Percentiles rank a stretch among this genome's conserved stretches.
These are phyloP conservation scores for Quercus lobata DNA, from an alignment of 331 rosid genomes.

Conservation along the genomic window DNA sequence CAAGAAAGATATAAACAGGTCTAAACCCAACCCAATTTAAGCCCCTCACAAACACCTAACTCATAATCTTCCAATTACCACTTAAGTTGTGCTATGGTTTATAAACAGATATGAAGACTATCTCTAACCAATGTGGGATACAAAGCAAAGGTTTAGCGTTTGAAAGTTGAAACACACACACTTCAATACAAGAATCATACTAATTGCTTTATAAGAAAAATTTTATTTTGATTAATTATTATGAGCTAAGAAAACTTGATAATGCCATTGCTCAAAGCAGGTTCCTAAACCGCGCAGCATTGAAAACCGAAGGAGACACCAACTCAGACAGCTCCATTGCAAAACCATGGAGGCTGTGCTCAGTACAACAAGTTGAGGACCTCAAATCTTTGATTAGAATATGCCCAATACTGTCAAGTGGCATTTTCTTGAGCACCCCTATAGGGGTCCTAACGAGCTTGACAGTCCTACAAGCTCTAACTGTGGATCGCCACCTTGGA, in stretches of 20 bases:
- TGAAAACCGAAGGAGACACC: constrained; percentile 40
- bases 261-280: constrained; percentile 22
- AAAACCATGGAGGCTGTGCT: constrained; percentile 61
- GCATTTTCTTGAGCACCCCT: constrained; percentile 45
- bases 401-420: constrained; percentile 43
- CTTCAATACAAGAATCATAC: too few relatives aligned
- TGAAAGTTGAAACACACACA: too few relatives aligned
- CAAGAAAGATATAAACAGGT: too few relatives aligned
- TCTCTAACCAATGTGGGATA: too few relatives aligned
- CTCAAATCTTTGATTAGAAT: constrained; percentile 44
- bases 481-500: constrained; percentile 55
- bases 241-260: neutral
- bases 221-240: too few relatives aligned
- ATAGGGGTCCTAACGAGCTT: constrained; percentile 42
- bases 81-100: too few relatives aligned
- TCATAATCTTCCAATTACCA: too few relatives aligned
- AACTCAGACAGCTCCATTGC: constrained; percentile 28
- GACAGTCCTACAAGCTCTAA: constrained; percentile 55
- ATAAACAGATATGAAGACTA: too few relatives aligned
- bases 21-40: too few relatives aligned
- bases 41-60: too few relatives aligned
- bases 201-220: too few relatives aligned
- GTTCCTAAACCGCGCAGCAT: constrained; percentile 48
- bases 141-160: too few relatives aligned
- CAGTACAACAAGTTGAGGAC: constrained; percentile 57